phyloP scores from a whole-genome alignment of 345 rosid species.

The Gossypium stocksii region DNA sequence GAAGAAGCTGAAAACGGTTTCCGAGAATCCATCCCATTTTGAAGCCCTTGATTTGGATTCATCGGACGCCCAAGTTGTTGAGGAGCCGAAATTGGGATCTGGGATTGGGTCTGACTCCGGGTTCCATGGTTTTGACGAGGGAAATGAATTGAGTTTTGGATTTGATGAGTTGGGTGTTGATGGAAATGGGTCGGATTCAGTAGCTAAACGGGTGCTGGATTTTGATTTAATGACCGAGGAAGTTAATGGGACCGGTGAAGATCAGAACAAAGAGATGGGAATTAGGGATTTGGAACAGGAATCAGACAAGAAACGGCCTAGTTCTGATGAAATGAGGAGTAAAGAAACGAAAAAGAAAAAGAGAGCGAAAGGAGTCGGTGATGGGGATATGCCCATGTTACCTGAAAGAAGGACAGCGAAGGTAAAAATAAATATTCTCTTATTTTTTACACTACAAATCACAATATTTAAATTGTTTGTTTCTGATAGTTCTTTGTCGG shows the following conservation, averaged over 20 bases:
- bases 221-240: conserved; percentile 39
- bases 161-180: conserved; percentile 27
- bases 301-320: conserved; percentile 21
- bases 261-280: conserved; percentile 26
- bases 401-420: conserved; percentile 35
- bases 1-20: conserved; percentile 37
- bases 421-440: background rate
- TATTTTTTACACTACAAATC: background rate
- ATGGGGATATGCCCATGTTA: conserved; percentile 34
- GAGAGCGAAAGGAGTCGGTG: conserved; percentile 36
- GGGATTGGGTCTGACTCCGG: conserved; percentile 15
- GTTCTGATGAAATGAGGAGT: conserved; percentile 15
- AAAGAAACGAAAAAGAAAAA: conserved; percentile 22
- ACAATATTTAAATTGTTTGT: background rate
- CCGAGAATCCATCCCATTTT: conserved; percentile 17
- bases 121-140: conserved; percentile 28
- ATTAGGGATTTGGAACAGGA: conserved; percentile 13
- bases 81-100: conserved; percentile 22
- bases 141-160: conserved; percentile 27
- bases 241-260: conserved; percentile 21
- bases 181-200: conserved; percentile 21
- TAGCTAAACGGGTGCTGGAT: conserved; percentile 41
- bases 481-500: conserved; percentile 5
- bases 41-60: conserved; percentile 17
- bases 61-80: conserved; percentile 18